Base-by-base conservation (phyloP, 192 early-diverging fungal species). In the Coemansia nantahalensis region DNA sequence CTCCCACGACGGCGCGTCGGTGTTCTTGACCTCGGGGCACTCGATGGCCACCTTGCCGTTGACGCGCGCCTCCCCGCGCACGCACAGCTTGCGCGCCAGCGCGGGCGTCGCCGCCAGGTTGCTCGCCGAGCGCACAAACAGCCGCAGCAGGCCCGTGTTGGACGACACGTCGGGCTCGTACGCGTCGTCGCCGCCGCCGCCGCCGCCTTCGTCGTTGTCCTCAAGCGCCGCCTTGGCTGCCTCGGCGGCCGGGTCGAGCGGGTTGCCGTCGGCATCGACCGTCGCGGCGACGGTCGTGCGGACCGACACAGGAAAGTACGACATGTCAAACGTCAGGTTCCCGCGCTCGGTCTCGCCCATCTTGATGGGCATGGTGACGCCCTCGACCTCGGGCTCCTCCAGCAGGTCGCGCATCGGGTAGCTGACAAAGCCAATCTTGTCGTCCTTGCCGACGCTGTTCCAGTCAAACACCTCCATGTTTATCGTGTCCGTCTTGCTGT, bases 1-100 rank as follows among this genome's bases (percentile, higher is more conserved):
- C 45, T 89, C 84, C 89, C 89, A 97, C 26, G 84, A 79, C 30
- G 94, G 94, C 47, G 84, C 88, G 54, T 82, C 82, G 16, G 84
- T 91, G 51, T 83, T 80, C 46, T 83, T 90, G 46, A 84, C 81
- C 22, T 66, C 68, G 36, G 83, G 84, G 17, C 92, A 90, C 19
- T 58, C 59, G 18, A 81, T 63, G 8, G 70, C 68, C 19, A 53
- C 38, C 9, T 70, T 39, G 26, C 68, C 71, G 45, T 87, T 84
- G 34, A 86, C 39, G 43, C 62, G 68, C 48, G 86, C 77, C 48
- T 84, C 63, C 24, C 77, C 79, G 61, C 79, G 79, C 47, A 69
- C 65, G 62, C 67, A 78, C 49, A 75, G 64, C 51, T 74, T 79
- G 39, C 78, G 64, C 34, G 74, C 71, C 45, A 58, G 48, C 23